These are phyloP conservation scores for Pistacia atlantica DNA, from an alignment of 345 rosid species.

Conservation along the genomic window DNA sequence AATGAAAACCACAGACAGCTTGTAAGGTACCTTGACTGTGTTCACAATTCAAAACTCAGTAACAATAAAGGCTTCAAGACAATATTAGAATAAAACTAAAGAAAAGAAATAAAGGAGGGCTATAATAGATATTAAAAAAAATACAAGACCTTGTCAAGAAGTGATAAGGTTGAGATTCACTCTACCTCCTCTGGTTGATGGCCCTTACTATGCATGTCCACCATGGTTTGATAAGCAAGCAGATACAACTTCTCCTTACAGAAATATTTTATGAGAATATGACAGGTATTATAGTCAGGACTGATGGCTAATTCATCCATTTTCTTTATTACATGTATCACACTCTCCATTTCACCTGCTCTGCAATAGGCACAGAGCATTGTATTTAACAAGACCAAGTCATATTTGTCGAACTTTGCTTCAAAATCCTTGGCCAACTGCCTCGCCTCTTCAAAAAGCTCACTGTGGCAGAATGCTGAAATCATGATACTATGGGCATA, in stretches of 20 bases:
- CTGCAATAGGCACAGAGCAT: conserved; percentile 93
- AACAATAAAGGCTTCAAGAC: background rate
- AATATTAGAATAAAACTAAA: background rate
- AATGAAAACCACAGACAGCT: background rate
- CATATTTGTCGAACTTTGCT: conserved; percentile 65
- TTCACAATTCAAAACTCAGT: background rate
- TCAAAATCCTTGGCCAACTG: conserved; percentile 69
- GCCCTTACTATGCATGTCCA: conserved; percentile 88
- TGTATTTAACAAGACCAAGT: conserved; percentile 77
- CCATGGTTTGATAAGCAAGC: conserved; percentile 76
- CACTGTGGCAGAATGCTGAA: conserved; percentile 74
- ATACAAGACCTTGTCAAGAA: background rate
- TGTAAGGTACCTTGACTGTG: background rate
- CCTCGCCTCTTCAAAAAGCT: conserved; percentile 78
- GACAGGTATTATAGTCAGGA: conserved; percentile 79
- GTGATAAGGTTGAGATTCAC: conserved; percentile 9
- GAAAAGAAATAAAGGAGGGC: no score
- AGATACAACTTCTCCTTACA: conserved; percentile 74
- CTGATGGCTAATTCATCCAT: conserved; percentile 77
- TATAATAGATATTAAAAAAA: background rate
- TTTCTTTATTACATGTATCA: conserved; percentile 79
- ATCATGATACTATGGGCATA: conserved; percentile 94
- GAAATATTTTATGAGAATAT: conserved; percentile 81
- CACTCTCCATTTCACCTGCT: conserved; percentile 69
- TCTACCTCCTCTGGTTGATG: conserved; percentile 80